Evolutionary conservation across 139 green algal genomes (phyloP).

Genomic region (Haematococcus lacustris): DNA sequence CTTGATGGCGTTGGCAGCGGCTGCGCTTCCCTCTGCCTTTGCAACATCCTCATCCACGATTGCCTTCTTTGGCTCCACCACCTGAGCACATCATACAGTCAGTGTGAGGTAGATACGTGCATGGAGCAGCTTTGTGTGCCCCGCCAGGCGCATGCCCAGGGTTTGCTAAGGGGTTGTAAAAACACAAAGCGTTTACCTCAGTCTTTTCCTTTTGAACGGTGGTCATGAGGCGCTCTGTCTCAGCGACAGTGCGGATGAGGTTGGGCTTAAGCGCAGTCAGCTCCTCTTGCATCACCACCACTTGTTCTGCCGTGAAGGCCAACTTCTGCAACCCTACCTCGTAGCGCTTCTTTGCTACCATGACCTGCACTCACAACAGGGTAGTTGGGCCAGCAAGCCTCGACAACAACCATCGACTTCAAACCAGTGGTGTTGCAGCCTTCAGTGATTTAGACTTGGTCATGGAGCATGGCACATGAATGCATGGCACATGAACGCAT

Average conservation of each 20-base stretch:
- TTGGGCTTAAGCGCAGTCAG: conserved; percentile 61
- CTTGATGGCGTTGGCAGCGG: conserved; percentile 68
- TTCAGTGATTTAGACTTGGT: too few relatives aligned
- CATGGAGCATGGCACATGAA: too few relatives aligned
- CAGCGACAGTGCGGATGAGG: conserved; percentile 57
- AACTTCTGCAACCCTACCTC: conserved; percentile 67
- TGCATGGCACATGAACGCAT: too few relatives aligned
- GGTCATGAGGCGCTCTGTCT: conserved; percentile 65
- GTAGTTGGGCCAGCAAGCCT: too few relatives aligned
- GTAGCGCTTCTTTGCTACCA: conserved; percentile 53
- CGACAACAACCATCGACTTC: too few relatives aligned
- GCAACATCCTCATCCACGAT: conserved; percentile 61
- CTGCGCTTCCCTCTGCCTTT: conserved; percentile 48
- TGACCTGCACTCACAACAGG: conserved; percentile 39
- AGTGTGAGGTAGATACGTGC: too few relatives aligned
- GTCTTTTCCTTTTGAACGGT: conserved; percentile 47
- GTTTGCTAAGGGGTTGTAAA: too few relatives aligned
- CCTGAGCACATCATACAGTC: too few relatives aligned
- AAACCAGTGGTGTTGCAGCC: too few relatives aligned
- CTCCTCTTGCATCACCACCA: conserved; percentile 22
- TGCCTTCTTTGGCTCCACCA: conserved; percentile 50
- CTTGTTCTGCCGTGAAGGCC: conserved; percentile 46
- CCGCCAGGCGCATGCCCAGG: too few relatives aligned
- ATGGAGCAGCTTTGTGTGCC: too few relatives aligned
- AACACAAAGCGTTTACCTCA: conserved; percentile 28